Evolutionary conservation across 768 basidiomycete species (phyloP).

Genomic region (Neoboletus magnificus): DNA sequence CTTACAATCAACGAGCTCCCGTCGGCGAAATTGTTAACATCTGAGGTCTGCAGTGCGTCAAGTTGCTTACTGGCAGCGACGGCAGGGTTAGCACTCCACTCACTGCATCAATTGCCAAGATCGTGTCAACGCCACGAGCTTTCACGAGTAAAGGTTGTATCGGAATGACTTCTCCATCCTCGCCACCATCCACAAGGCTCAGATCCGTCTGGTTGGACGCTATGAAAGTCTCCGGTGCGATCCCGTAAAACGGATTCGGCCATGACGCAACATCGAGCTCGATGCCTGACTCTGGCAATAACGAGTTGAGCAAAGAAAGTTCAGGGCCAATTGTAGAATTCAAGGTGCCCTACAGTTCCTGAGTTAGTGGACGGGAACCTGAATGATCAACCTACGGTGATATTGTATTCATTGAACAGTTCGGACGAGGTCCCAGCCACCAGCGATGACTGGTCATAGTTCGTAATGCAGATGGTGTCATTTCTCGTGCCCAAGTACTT

Average conservation of each 20-base stretch:
- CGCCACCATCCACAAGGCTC: constrained; percentile 39
- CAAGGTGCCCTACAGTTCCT: constrained; percentile 10
- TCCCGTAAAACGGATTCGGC: constrained; percentile 39
- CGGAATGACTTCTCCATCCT: constrained; percentile 44
- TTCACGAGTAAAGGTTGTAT: constrained; percentile 49
- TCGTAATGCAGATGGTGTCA: constrained; percentile 29
- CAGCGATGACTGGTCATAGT: constrained; percentile 35
- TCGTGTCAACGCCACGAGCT: constrained; percentile 44
- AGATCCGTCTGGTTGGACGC: constrained; percentile 32
- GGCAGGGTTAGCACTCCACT: background rate
- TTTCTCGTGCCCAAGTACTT: constrained; percentile 44
- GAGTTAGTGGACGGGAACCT: background rate
- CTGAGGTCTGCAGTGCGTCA: constrained; percentile 8
- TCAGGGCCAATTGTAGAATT: constrained; percentile 9
- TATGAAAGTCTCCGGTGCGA: constrained; percentile 35
- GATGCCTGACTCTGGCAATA: constrained; percentile 25
- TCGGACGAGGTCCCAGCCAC: constrained; percentile 42
- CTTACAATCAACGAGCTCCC: constrained; percentile 29
- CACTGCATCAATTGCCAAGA: constrained; percentile 48
- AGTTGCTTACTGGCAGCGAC: background rate
- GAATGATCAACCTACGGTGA: constrained; percentile 19
- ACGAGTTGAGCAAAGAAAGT: constrained; percentile 13
- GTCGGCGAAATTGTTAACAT: constrained; percentile 18
- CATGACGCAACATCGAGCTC: constrained; percentile 31
- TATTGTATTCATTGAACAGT: constrained; percentile 32